Percentiles rank a stretch among this genome's conserved stretches.
Evolutionary conservation across 2,329 filamentous ascomycete species (phyloP).

Genomic region (Nothophoma quercina): DNA sequence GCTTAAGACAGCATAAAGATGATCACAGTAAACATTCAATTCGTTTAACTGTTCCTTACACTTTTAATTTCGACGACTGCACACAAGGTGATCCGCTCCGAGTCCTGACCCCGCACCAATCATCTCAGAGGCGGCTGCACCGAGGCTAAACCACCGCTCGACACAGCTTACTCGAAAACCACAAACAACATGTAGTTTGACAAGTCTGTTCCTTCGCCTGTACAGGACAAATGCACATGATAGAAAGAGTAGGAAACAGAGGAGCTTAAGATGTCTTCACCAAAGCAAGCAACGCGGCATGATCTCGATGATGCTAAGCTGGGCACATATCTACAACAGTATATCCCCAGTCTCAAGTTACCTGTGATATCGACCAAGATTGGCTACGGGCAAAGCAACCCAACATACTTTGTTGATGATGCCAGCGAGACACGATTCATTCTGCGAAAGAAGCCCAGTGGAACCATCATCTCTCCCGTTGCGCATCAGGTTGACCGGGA

Average conservation of each 20-base stretch:
- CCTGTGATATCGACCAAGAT: conserved; percentile 67
- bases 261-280: not conserved
- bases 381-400: conserved; percentile 95
- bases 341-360: conserved; percentile 34
- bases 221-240: not conserved
- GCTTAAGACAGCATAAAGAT: too few species aligned
- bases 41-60: too few species aligned
- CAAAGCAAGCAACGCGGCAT: conserved; percentile 32
- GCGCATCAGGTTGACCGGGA: conserved; percentile 96
- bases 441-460: conserved; percentile 93
- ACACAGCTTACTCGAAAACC: conserved; percentile 18
- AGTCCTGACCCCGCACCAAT: conserved; percentile 19
- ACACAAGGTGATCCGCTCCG: too few species aligned
- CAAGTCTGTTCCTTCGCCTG: not conserved
- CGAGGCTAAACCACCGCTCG: conserved; percentile 21
- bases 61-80: too few species aligned
- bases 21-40: too few species aligned
- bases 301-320: conserved; percentile 42
- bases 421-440: conserved; percentile 73
- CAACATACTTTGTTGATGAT: conserved; percentile 88
- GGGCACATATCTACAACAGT: conserved; percentile 37
- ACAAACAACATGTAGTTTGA: not conserved
- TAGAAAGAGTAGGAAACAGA: not conserved
- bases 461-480: conserved; percentile 87
- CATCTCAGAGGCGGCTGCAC: conserved; percentile 5